These are phyloP conservation scores for Solanum raphanifolium DNA, from an alignment of 257 asterid genomes.

Conservation along the genomic window DNA sequence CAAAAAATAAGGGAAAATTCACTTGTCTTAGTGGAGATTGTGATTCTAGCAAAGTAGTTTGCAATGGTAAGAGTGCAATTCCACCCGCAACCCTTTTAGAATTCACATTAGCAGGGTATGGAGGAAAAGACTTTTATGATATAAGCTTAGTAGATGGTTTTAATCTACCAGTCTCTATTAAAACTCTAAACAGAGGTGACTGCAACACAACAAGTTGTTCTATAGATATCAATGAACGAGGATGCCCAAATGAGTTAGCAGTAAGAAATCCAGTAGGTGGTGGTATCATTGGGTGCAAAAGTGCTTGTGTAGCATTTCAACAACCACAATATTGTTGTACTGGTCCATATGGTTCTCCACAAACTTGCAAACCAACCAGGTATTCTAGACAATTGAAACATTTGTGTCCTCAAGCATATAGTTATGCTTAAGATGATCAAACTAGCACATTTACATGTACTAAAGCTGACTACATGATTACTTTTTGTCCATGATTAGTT, in stretches of 20 bases:
- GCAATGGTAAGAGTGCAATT: constrained; percentile 23
- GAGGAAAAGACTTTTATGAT: constrained; percentile 25
- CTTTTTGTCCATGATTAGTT: constrained; percentile 29
- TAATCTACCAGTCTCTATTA: constrained; percentile 24
- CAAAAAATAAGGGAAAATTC: constrained; percentile 10
- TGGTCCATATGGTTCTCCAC: constrained; percentile 18
- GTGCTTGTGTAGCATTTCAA: constrained; percentile 34
- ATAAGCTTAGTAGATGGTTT: constrained; percentile 44
- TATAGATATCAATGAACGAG: constrained; percentile 9
- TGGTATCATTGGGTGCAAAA: constrained; percentile 31
- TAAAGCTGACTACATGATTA: constrained; percentile 20
- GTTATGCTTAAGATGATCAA: constrained; percentile 48
- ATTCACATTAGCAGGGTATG: constrained; percentile 19
- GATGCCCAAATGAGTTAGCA: constrained; percentile 30
- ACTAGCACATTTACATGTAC: constrained; percentile 38
- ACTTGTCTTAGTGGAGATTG: constrained; percentile 35
- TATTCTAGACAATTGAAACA: constrained; percentile 31
- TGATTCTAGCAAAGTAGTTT: constrained; percentile 11
- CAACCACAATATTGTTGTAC: constrained; percentile 40
- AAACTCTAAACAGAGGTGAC: not conserved
- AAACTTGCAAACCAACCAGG: constrained; percentile 22
- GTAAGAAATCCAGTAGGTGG: constrained; percentile 6
- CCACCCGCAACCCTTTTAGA: constrained; percentile 35
- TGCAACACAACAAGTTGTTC: constrained; percentile 20
- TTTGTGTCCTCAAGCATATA: constrained; percentile 43